A percentile compares a stretch with the other conserved stretches of the same genome.
phyloP scores from a whole-genome alignment of 1,284 basidiomycete genomes.

The Trametes pubescens region DNA sequence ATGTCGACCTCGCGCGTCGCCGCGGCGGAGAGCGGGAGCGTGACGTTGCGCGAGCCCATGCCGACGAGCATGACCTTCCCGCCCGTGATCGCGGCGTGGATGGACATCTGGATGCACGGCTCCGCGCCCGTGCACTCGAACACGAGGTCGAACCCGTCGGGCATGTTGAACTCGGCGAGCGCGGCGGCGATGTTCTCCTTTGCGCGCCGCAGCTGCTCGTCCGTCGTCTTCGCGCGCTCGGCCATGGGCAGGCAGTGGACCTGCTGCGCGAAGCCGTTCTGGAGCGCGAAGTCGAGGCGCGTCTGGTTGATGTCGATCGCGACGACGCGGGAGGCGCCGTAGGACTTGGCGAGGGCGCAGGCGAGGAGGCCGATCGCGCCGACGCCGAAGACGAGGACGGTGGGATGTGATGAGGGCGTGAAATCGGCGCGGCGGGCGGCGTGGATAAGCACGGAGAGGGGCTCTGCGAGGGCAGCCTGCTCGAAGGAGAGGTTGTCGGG shows the following conservation, averaged over 20 bases:
- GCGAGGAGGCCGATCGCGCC: slow-evolving; percentile 94
- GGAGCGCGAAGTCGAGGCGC: slow-evolving; percentile 80
- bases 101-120: slow-evolving; percentile 87
- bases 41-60: slow-evolving; percentile 90
- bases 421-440: slow-evolving; percentile 78
- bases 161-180: slow-evolving; percentile 64
- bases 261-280: slow-evolving; percentile 79
- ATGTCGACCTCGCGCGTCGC: slow-evolving; percentile 93
- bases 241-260: slow-evolving; percentile 70
- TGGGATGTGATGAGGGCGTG: slow-evolving; percentile 46
- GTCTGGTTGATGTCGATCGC: slow-evolving; percentile 88
- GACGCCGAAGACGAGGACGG: slow-evolving; percentile 89
- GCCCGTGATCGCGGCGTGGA: slow-evolving; percentile 84
- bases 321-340: slow-evolving; percentile 75
- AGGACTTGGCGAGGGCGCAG: slow-evolving; percentile 77
- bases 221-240: slow-evolving; percentile 58
- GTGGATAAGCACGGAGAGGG: slow-evolving; percentile 90
- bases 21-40: slow-evolving; percentile 85
- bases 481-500: slow-evolving; percentile 81
- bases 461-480: slow-evolving; percentile 89
- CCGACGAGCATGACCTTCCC: slow-evolving; percentile 93
- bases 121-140: slow-evolving; percentile 97
- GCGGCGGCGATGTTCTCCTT: slow-evolving; percentile 65
- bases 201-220: slow-evolving; percentile 73
- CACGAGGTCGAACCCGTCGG: slow-evolving; percentile 89